Evolutionary conservation across 495 filamentous ascomycete species (phyloP), one percentile per base, ranked within the genome.

Genomic region (Copromyces sp.): DNA sequence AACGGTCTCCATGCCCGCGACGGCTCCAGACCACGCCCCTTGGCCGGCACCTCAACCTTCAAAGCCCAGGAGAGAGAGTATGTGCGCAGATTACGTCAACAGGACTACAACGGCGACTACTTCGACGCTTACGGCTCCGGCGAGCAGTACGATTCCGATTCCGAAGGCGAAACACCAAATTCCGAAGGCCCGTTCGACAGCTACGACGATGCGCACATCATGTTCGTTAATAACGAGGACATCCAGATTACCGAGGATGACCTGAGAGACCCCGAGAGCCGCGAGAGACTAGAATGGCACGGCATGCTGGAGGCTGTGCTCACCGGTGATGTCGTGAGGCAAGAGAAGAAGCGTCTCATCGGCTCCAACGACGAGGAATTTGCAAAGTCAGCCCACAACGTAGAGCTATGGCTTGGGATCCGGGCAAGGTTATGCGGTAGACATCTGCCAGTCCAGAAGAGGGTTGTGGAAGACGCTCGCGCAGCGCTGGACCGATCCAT

Each of bases 281-380:
- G 95, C 70, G 95, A 98, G 81, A 86, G 95, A 44, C 83, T 99
- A 38, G 96, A 99, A 81, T 99, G 95, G 95, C 95, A 99, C 82
- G 91, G 93, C 5, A 99, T 99, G 95, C 84, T 99, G 45, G 93
- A 94, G 38, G 94, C 93, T 1, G 95, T 99, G 4, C 82, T 99
- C 75, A 98, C 94, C 42, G 95, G 95, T 69, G 95, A 99, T 80
- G 96, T 99, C 12, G 95, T 99, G 32, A 92, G 93, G 74, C 95
- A 99, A 80, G 95, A 99, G 83, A 99, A 98, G 83, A 95, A 97
- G 78, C 89, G 95, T 39, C 82, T 99, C 75, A 93, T 95, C 76
- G 95, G 94, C 20, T 89, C 92, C 32, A 86, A 89, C 9, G 95
- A 97, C 74, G 83, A 86, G 70, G 88, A 91, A 70, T 87, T 90